Conservation (phyloP, 306 rosid genomes). For the Malus fusca region DNA sequence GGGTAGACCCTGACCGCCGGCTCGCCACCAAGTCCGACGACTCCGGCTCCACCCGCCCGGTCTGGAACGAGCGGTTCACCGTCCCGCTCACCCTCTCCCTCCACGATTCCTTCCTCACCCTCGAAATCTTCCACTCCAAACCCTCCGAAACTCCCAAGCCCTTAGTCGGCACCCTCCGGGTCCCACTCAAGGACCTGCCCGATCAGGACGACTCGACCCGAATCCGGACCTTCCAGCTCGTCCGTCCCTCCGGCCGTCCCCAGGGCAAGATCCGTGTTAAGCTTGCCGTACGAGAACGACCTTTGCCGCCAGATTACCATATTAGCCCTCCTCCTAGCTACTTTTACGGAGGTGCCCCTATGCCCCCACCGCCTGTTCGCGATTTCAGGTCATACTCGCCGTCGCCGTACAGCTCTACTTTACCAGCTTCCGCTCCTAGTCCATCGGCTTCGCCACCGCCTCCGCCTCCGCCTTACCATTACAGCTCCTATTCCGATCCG, state of each 20-base stretch:
- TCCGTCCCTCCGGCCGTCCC: conserved; percentile 78
- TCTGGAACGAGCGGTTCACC: conserved; percentile 87
- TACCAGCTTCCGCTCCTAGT: conserved; percentile 7
- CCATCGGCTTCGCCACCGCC: conserved; percentile 17
- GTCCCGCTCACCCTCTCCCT: conserved; percentile 48
- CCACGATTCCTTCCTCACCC: conserved; percentile 56
- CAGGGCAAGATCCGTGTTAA: conserved; percentile 75
- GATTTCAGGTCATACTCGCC: conserved; percentile 51
- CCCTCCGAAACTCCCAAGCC: conserved; percentile 87
- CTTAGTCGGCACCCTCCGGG: conserved; percentile 64
- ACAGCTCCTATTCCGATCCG: conserved; percentile 44
- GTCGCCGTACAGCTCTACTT: conserved; percentile 25
- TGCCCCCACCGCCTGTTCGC: conserved; percentile 32
- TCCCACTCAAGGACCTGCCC: conserved; percentile 43
- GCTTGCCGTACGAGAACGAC: conserved; percentile 55
- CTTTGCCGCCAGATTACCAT: conserved; percentile 45
- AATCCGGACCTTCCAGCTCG: conserved; percentile 43
- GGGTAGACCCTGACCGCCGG: conserved; percentile 73
- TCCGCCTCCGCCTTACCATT: conserved; percentile 31
- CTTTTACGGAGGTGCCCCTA: conserved; percentile 30
- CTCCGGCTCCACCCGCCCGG: conserved; percentile 57
- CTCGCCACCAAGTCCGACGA: conserved; percentile 89
- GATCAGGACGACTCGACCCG: conserved; percentile 35
- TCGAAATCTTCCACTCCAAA: conserved; percentile 79
- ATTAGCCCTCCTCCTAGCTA: conserved; percentile 27